phyloP scores from a whole-genome alignment of 805 yeast species.

The Yarrowia keelungensis region DNA sequence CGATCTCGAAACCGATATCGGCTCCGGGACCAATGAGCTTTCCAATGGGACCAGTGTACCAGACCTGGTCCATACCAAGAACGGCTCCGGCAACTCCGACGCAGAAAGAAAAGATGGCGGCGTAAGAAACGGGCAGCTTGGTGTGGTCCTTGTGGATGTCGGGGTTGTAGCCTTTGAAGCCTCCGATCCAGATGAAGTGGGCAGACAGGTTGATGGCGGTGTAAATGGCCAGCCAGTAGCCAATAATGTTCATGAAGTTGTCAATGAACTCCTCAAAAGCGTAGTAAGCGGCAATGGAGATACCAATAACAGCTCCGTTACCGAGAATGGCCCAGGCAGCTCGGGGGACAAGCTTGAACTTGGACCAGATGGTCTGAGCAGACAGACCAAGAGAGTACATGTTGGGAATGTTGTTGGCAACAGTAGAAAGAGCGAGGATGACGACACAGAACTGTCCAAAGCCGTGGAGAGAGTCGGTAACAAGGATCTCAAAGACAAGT shows the following conservation, averaged over 20 bases:
- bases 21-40: conserved; percentile 74
- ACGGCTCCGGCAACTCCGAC: conserved; percentile 87
- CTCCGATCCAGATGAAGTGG: conserved; percentile 78
- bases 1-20: conserved; percentile 86
- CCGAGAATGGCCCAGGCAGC: conserved; percentile 80
- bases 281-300: conserved; percentile 88
- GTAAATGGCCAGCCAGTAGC: conserved; percentile 89
- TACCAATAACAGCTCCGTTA: conserved; percentile 77
- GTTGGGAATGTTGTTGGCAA: conserved; percentile 91
- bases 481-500: conserved; percentile 76
- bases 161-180: conserved; percentile 66
- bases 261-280: conserved; percentile 73
- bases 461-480: conserved; percentile 79
- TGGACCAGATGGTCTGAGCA: conserved; percentile 84
- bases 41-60: conserved; percentile 80
- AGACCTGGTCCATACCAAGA: conserved; percentile 84
- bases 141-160: conserved; percentile 64
- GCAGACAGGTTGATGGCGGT: conserved; percentile 77
- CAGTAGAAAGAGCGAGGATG: conserved; percentile 80
- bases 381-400: conserved; percentile 89
- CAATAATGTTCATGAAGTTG: conserved; percentile 89
- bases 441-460: conserved; percentile 93
- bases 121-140: conserved; percentile 74
- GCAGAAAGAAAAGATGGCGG: conserved; percentile 79
- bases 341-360: conserved; percentile 78